Base-by-base conservation (phyloP, 768 basidiomycete genomes). In the Leucocoprinus birnbaumii region DNA sequence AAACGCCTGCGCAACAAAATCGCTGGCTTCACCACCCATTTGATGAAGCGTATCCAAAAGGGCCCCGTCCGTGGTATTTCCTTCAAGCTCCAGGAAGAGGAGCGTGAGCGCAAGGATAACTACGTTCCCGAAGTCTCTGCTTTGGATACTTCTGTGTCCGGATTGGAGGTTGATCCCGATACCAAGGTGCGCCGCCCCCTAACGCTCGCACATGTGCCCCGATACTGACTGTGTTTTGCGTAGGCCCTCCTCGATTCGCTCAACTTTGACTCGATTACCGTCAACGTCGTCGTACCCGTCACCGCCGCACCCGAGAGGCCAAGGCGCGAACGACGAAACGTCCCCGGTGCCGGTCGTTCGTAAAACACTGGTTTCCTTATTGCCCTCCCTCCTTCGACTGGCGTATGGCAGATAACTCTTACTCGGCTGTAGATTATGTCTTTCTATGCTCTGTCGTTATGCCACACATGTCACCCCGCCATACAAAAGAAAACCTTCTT, bases 1-100 rank as follows among this genome's bases (percentile, higher is more conserved):
- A 98, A 99, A 79, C 93, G 96, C 64, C 86, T 99, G 66, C 87
- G 97, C 71, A 99, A 99, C 91, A 99, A 99, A 84, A 90, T 99
- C 68, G 88, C 96, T 10, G 97, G 97, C 45, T 99, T 98, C 86
- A 99, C 97, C 57, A 99, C 97, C 66, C 97, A 99, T 72, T 80
- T 99, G 73, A 99, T 99, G 97, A 98, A 94, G 84, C 94, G 97
- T 68, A 99, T 99, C 67, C 94, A 97, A 75, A 86, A 86, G 57
- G 97, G 97, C 2, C 97, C 97, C 66, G 97, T 99, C 61, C 93
- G 94, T 61, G 97, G 97, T 65, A 99, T 99, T 73, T 98, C 97
- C 54, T 99, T 98, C 93, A 97, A 98, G 77, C 89, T 99, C 64
- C 97, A 99, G 73, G 97, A 98, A 70, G 97, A 99, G 76, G 97